These are phyloP conservation scores for Collybia mongolica DNA, from an alignment of 768 basidiomycete species.

Conservation along the genomic window DNA sequence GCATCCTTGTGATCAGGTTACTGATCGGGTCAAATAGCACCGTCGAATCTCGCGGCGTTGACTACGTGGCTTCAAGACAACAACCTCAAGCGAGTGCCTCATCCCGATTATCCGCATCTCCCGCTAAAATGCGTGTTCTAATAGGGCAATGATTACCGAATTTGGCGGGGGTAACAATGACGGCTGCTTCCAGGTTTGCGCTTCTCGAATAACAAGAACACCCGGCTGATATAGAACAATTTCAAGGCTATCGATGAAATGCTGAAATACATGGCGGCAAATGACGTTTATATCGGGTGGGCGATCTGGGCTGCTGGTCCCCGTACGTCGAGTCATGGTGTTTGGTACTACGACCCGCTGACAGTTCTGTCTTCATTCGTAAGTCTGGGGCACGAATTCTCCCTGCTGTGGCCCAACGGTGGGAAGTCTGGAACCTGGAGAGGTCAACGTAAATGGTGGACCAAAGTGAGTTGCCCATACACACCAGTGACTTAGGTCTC, in stretches of 20 bases:
- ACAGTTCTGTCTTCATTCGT: neutral
- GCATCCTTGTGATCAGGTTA: neutral
- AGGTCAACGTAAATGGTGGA: conserved; percentile 31
- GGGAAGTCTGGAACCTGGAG: conserved; percentile 42
- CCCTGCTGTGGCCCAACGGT: conserved; percentile 44
- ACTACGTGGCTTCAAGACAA: conserved; percentile 42
- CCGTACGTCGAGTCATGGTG: conserved; percentile 21
- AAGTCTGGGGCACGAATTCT: conserved; percentile 42
- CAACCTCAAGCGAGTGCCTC: conserved; percentile 33
- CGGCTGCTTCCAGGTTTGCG: conserved; percentile 36
- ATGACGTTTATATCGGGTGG: conserved; percentile 49
- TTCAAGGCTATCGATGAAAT: conserved; percentile 34
- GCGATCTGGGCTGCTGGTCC: conserved; percentile 48
- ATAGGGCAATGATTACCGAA: conserved; percentile 42
- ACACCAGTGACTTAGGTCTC: neutral
- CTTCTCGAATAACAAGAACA: neutral
- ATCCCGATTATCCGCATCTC: neutral
- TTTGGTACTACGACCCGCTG: neutral
- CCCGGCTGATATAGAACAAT: neutral
- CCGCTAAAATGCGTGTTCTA: no score
- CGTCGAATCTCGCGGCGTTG: conserved; percentile 38
- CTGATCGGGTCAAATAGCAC: conserved; percentile 16
- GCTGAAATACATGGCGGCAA: conserved; percentile 36
- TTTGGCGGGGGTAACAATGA: conserved; percentile 45
- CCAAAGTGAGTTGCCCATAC: conserved; percentile 29